Conservation (phyloP, 768 basidiomycete species). For the Postia placenta region DNA sequence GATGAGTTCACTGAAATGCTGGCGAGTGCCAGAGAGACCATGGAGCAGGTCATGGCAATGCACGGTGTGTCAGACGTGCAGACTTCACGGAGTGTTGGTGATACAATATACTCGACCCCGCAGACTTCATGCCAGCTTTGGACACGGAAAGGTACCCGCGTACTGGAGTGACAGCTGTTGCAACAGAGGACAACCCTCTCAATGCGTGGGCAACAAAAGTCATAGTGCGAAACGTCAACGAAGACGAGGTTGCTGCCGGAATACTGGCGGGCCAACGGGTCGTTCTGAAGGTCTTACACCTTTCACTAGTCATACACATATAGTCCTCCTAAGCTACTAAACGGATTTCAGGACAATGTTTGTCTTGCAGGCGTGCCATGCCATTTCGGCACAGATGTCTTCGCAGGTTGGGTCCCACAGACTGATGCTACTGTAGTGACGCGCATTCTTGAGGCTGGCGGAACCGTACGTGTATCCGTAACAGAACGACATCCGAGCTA, state of each 20-base stretch:
- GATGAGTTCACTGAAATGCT: slow-evolving; percentile 15
- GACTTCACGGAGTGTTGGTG: background rate
- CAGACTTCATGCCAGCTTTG: slow-evolving; percentile 12
- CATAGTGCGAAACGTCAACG: slow-evolving; percentile 22
- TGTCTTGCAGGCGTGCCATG: slow-evolving; percentile 33
- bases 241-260: slow-evolving; percentile 14
- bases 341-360: slow-evolving; percentile 15
- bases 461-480: slow-evolving; percentile 16
- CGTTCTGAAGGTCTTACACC: slow-evolving; percentile 31
- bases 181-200: slow-evolving; percentile 24
- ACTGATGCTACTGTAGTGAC: slow-evolving; percentile 40
- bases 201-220: slow-evolving; percentile 32
- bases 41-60: slow-evolving; percentile 13
- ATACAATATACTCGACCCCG: background rate
- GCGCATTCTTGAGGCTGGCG: slow-evolving; percentile 37
- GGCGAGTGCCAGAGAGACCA: slow-evolving; percentile 10
- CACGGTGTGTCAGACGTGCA: slow-evolving; percentile 12
- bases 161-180: slow-evolving; percentile 14
- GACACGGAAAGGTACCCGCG: slow-evolving; percentile 20
- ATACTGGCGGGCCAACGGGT: slow-evolving; percentile 32
- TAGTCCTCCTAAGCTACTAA: background rate
- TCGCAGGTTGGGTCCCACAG: slow-evolving; percentile 26
- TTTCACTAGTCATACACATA: background rate
- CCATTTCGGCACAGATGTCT: slow-evolving; percentile 34
- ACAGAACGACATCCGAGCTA: too few relatives aligned